Evolutionary conservation across 2,329 filamentous ascomycete genomes (phyloP), one percentile per base, ranked within the genome.

Genomic region (Monosporascus sp.): DNA sequence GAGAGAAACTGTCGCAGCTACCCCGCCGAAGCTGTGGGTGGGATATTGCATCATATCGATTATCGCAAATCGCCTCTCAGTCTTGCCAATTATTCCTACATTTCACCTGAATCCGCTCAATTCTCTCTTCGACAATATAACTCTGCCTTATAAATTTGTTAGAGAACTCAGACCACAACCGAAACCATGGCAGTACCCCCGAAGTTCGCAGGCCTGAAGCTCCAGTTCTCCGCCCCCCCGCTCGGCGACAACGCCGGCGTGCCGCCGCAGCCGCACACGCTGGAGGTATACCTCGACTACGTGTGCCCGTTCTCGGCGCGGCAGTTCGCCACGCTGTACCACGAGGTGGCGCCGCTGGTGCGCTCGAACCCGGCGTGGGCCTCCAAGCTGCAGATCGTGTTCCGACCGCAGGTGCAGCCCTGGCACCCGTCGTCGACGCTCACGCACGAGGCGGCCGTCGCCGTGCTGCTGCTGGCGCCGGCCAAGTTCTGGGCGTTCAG

Each of bases 391-490:
- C 80, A 88, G 63, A 78, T 96, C 62, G 82, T 97, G 65, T 89
- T 97, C 78, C 87, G 92, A 49, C 92, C 93, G 69, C 91, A 96
- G 69, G 84, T 97, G 65, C 91, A 96, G 75, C 91, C 91, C 16
- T 96, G 93, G 93, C 92, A 97, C 73, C 93, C 93, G 2, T 91
- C 88, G 20, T 91, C 85, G 41, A 91, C 88, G 7, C 79, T 91
- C 11, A 78, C 82, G 52, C 89, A 93, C 75, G 93, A 97, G 79
- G 88, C 91, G 35, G 92, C 78, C 3, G 81, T 91, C 35, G 93
- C 91, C 3, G 90, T 97, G 1, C 79, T 93, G 61, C 81, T 80
- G 50, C 71, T 90, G 7, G 76, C 83, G 2, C 87, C 89, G 0
- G 76, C 78, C 19, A 85, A 84, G 60, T 97, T 95, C 79, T 96